phyloP scores from a whole-genome alignment of 305 asterid genomes.

The Ilex paraguariensis region DNA sequence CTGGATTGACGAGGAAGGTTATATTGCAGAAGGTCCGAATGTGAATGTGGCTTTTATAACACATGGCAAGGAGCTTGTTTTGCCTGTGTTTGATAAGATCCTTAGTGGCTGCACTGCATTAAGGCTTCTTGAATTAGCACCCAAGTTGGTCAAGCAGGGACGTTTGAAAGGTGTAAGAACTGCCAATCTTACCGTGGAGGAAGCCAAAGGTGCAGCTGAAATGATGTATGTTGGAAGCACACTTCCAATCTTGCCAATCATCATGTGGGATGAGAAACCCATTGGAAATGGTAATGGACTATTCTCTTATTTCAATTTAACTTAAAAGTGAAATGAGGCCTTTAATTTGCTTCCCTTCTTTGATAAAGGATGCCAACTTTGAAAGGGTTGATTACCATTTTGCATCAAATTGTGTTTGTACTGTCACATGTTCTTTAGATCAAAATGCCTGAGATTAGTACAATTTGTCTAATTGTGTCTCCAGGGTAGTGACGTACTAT shows the following conservation, averaged over 20 bases:
- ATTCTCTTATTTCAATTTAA: too few relatives aligned
- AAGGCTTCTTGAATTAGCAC: constrained; percentile 75
- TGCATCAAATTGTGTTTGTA: too few relatives aligned
- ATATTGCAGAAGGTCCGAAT: constrained; percentile 85
- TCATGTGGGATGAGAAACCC: constrained; percentile 64
- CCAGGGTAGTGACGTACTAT: too few relatives aligned
- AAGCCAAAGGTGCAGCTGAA: constrained; percentile 52
- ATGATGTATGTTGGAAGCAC: constrained; percentile 95
- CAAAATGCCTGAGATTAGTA: too few relatives aligned
- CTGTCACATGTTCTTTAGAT: too few relatives aligned
- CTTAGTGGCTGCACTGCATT: constrained; percentile 75
- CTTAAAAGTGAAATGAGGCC: too few relatives aligned
- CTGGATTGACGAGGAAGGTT: constrained; percentile 76
- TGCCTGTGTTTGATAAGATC: constrained; percentile 69
- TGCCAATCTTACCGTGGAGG: constrained; percentile 40
- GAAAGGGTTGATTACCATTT: too few relatives aligned
- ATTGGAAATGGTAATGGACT: constrained; percentile 65
- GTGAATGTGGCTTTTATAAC: constrained; percentile 79
- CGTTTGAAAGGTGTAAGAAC: constrained; percentile 43
- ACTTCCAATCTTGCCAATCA: constrained; percentile 64
- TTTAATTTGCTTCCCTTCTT: too few relatives aligned
- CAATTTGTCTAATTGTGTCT: too few relatives aligned
- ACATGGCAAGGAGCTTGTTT: constrained; percentile 50
- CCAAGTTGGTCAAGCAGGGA: constrained; percentile 56
- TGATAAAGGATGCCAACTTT: too few relatives aligned